These are phyloP conservation scores for Candida glucosophila DNA, from an alignment of 1,139 yeast species.

Conservation along the genomic window DNA sequence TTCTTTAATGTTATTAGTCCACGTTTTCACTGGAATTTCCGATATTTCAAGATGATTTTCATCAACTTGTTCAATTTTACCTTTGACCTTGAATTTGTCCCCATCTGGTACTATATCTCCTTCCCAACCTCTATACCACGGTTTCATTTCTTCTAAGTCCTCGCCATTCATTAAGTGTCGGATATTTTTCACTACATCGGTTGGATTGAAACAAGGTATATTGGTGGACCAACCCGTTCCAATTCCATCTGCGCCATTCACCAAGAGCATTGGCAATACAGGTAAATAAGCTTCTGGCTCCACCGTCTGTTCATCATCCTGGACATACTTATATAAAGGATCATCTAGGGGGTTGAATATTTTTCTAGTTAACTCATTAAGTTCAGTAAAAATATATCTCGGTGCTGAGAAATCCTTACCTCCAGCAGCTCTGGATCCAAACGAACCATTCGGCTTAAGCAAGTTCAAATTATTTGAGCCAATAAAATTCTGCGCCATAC, in stretches of 20 bases:
- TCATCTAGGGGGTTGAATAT: constrained; percentile 78
- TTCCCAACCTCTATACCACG: constrained; percentile 97
- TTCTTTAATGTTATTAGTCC: constrained; percentile 90
- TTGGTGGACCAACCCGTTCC: constrained; percentile 99
- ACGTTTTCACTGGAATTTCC: constrained; percentile 85
- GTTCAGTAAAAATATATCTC: constrained; percentile 89
- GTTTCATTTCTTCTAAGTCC: constrained; percentile 64
- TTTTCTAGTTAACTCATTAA: constrained; percentile 65
- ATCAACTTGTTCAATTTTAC: constrained; percentile 75
- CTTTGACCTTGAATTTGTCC: constrained; percentile 68
- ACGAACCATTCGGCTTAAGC: constrained; percentile 87
- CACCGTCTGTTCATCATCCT: constrained; percentile 89
- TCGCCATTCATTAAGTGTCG: constrained; percentile 67
- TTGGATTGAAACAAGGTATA: constrained; percentile 85
- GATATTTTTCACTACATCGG: constrained; percentile 69
- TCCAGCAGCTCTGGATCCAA: constrained; percentile 95
- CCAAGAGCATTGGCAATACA: constrained; percentile 82
- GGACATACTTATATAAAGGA: constrained; percentile 68
- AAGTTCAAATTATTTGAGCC: constrained; percentile 87
- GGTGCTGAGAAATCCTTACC: constrained; percentile 99
- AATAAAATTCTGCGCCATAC: constrained; percentile 89
- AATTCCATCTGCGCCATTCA: constrained; percentile 96
- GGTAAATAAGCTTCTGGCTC: constrained; percentile 98
- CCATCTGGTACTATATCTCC: constrained; percentile 66
- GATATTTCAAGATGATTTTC: constrained; percentile 79